phyloP scores from a whole-genome alignment of 1,284 basidiomycete genomes.

The Puccinia coronata region DNA sequence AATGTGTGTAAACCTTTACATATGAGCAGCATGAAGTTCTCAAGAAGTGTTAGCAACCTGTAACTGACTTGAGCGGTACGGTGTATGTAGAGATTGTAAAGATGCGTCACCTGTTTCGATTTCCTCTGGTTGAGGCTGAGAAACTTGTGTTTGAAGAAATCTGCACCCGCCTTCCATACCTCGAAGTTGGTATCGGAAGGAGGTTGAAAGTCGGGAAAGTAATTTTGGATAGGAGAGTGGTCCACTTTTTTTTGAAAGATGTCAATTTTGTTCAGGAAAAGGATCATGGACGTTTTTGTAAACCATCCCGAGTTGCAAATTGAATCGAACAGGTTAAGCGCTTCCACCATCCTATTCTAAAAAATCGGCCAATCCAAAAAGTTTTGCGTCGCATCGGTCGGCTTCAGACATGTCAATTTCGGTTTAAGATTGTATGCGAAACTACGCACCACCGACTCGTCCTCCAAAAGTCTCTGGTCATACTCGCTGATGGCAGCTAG shows the following conservation, averaged over 20 bases:
- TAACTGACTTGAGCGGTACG: neutral
- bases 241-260: constrained; percentile 38
- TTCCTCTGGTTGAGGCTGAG: constrained; percentile 61
- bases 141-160: constrained; percentile 57
- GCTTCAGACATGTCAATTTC: too few relatives aligned
- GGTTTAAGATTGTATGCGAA: neutral
- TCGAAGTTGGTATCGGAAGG: neutral
- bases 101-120: constrained; percentile 61
- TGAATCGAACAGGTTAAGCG: constrained; percentile 40
- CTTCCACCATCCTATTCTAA: constrained; percentile 49
- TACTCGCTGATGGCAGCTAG: constrained; percentile 46
- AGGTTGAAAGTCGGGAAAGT: constrained; percentile 41
- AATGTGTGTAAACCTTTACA: constrained; percentile 55
- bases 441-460: constrained; percentile 34
- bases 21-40: too few relatives aligned
- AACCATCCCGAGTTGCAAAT: constrained; percentile 49
- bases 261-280: constrained; percentile 50
- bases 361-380: too few relatives aligned
- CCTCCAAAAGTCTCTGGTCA: constrained; percentile 39
- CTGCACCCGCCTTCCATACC: constrained; percentile 54
- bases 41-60: neutral
- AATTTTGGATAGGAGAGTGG: constrained; percentile 19
- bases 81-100: too few relatives aligned
- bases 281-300: constrained; percentile 40
- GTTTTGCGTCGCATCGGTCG: too few relatives aligned